These are phyloP conservation scores for Wallacemonas rigidus DNA, from an alignment of 208 protist genomes.

Conservation along the genomic window DNA sequence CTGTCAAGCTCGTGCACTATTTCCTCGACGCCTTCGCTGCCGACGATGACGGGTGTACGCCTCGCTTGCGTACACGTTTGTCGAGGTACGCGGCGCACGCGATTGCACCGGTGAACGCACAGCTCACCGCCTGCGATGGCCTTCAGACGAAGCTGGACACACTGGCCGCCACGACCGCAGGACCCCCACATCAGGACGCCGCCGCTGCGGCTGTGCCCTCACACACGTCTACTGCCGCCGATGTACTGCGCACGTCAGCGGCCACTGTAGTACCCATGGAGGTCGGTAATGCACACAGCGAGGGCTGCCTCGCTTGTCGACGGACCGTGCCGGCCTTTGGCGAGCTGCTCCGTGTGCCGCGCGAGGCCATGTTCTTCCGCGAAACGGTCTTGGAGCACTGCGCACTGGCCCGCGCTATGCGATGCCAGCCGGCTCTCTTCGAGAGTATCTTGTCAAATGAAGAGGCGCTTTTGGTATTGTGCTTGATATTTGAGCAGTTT, in stretches of 20 bases:
- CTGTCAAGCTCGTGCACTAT: conserved; percentile 65
- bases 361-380: conserved; percentile 65
- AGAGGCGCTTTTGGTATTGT: conserved; percentile 79
- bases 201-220: neutral
- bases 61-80: conserved; percentile 26
- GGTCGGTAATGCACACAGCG: conserved; percentile 38
- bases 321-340: conserved; percentile 45
- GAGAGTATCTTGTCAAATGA: conserved; percentile 47
- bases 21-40: conserved; percentile 26
- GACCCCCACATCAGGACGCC: too few species aligned
- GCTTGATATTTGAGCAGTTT: conserved; percentile 77
- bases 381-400: conserved; percentile 56
- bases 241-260: conserved; percentile 3
- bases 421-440: conserved; percentile 32
- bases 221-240: neutral
- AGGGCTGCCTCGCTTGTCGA: conserved; percentile 71
- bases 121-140: neutral
- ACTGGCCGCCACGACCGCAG: neutral
- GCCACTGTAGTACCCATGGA: conserved; percentile 40
- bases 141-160: neutral
- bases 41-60: conserved; percentile 8
- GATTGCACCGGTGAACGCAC: conserved; percentile 45
- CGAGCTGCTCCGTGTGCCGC: conserved; percentile 77
- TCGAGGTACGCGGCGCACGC: conserved; percentile 32
- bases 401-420: conserved; percentile 56